Evolutionary conservation across 768 basidiomycete genomes (phyloP), one percentile per base, ranked within the genome.

Genomic region (Pleurotus eryngii): DNA sequence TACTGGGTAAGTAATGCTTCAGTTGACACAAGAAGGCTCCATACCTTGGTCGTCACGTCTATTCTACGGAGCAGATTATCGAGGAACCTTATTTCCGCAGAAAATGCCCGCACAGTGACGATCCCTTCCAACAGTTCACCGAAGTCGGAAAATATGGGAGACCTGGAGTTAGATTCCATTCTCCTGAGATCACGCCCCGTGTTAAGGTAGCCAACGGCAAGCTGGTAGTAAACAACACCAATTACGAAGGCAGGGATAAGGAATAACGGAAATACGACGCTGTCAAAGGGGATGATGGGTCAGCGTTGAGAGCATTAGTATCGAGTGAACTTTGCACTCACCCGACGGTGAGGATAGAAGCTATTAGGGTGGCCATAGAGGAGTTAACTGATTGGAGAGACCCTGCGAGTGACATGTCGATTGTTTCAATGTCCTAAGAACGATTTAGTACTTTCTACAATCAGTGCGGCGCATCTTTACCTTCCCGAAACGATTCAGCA

Each of bases 61-160:
- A 94, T 80, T 67, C 90, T 92, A 1, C 62, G 61, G 65, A 91
- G 90, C 3, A 95, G 72, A 58, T 80, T 81, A 55, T 89, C 81
- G 62, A 95, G 73, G 78, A 98, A 96, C 4, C 82, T 74, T 40
- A 74, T 73, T 66, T 96, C 93, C 0, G 85, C 88, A 0, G 89
- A 87, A 73, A 96, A 98, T 0, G 95, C 95, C 57, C 95, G 82
- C 42, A 96, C 90, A 4, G 93, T 94, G n/a, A 94, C 90, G 46
- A 55, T 59, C 20, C 93, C 93, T 51, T 94, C 90, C 17, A 96
- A 70, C 8, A 95, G 71, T 65, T 93, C 92, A 11, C 83, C 83
- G 61, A 92, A 94, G 56, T 87, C 89, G 5, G 88, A 87, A 71
- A 88, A 92, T 59, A 92, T 92, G 0, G 92, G 90, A 0, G 89